Evolutionary conservation across 441 rosid genomes (phyloP), one percentile per base, ranked within the genome.

Genomic region (Rhodomyrtus psidioides): DNA sequence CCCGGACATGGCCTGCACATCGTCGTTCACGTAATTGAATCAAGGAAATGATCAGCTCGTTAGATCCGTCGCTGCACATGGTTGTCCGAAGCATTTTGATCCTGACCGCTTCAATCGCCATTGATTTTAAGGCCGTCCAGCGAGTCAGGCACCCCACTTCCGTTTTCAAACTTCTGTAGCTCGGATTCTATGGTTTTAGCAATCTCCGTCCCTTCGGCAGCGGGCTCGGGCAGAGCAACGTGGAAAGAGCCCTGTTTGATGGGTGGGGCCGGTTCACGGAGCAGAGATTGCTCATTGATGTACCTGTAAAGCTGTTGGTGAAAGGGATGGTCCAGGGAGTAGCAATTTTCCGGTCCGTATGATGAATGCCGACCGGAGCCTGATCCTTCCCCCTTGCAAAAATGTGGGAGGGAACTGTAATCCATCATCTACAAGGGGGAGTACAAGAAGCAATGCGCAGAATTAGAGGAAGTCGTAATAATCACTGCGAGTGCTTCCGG

Each of bases 171-270:
- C 92, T 94, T 95, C 39, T 93, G 95, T 53, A 96, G 86, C 90
- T 96, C 95, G 0, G 98, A 94, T 88, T 95, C 98, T 12, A 97
- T 91, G 81, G 92, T 94, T 90, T 89, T 93, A 14, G 93, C 96
- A 57, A 96, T 94, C 90, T 93, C 93, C 6, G 86, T 87, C 83
- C 92, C 95, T 87, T 91, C 94, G 39, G 91, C 88, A 51, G 91
- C 93, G 59, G 95, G 91, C 86, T 94, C 96, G 21, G 99, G 98
- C 44, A 95, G 88, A 86, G 90, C 90, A 21, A 97, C 97, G 86
- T 97, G 99, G 90, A 97, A 91, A 28, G 99, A 96, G 26, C 99
- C 97, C 84, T 96, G 99, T 84, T 94, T 96, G 88, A 92, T 87
- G 26, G 95, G 98, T 86, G 60, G 91, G 59, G 86, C 56, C 39